These are phyloP conservation scores for Fusarium acutatum DNA, from an alignment of 2,329 filamentous ascomycete genomes.

Conservation along the genomic window DNA sequence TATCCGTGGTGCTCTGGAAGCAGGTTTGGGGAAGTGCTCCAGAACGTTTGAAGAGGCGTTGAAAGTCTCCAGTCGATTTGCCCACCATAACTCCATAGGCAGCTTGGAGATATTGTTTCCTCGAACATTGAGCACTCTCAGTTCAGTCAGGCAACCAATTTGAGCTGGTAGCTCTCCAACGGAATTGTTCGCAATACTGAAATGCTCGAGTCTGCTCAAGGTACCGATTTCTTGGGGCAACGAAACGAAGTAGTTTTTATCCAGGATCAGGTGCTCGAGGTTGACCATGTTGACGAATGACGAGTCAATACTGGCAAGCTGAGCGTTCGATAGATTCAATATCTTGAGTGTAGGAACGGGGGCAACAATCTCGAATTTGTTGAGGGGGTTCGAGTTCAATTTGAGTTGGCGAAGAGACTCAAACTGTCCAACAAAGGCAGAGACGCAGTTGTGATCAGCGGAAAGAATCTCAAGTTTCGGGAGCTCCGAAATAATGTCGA, in stretches of 20 bases:
- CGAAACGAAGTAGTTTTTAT: conserved; percentile 95
- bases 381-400: conserved; percentile 94
- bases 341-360: conserved; percentile 83
- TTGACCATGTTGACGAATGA: conserved; percentile 89
- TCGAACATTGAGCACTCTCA: conserved; percentile 86
- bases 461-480: conserved; percentile 88
- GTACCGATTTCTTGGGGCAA: conserved; percentile 87
- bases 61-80: conserved; percentile 85
- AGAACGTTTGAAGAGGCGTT: conserved; percentile 97
- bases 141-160: conserved; percentile 85
- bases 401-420: conserved; percentile 83
- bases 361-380: conserved; percentile 84
- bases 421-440: conserved; percentile 90
- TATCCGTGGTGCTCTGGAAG: conserved; percentile 72
- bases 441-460: conserved; percentile 92
- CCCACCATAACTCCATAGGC: conserved; percentile 96
- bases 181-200: conserved; percentile 93
- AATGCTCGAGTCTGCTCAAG: conserved; percentile 83
- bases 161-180: conserved; percentile 85
- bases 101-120: conserved; percentile 93
- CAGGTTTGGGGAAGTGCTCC: conserved; percentile 87
- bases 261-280: conserved; percentile 85
- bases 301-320: conserved; percentile 88
- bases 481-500: conserved; percentile 85
- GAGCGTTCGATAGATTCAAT: conserved; percentile 89